Percentiles rank a stretch among this genome's conserved stretches.
Conservation (phyloP, 495 filamentous ascomycete species). For the Sporormia fimetaria region DNA sequence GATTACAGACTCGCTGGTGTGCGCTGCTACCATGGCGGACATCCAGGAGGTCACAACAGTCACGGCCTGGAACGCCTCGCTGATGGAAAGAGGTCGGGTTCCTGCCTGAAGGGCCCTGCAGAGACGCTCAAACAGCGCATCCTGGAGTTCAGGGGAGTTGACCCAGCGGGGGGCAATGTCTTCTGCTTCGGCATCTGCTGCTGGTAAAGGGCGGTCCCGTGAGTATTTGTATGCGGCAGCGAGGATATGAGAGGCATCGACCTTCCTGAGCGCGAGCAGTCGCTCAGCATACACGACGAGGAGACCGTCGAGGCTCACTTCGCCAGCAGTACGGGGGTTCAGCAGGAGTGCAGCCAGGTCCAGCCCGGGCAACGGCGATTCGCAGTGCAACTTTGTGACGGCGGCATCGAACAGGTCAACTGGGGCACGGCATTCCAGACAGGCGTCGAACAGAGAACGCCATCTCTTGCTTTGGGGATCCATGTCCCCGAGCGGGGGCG, state of each 20-base stretch:
- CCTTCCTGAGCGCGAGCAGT: conserved; percentile 42
- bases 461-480: conserved; percentile 32
- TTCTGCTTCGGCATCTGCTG: conserved; percentile 2
- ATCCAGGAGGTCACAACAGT: conserved; percentile 32
- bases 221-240: conserved; percentile 50
- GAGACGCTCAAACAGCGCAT: conserved; percentile 43
- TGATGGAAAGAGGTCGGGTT: conserved; percentile 21
- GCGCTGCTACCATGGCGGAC: conserved; percentile 26
- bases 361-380: conserved; percentile 36
- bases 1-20: conserved; percentile 27
- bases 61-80: conserved; percentile 29
- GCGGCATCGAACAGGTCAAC: conserved; percentile 38
- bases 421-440: conserved; percentile 38
- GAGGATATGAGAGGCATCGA: conserved; percentile 48
- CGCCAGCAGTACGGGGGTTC: conserved; percentile 39
- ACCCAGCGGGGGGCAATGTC: conserved; percentile 15
- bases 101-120: conserved; percentile 37
- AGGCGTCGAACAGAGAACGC: conserved; percentile 38
- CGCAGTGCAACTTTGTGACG: conserved; percentile 30
- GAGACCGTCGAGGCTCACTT: conserved; percentile 50
- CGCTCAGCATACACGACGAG: conserved; percentile 52
- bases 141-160: conserved; percentile 35
- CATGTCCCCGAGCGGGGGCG: no score
- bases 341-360: conserved; percentile 50
- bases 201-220: conserved; percentile 31